A percentile compares a stretch with the other conserved stretches of the same genome.
Conservation (phyloP, 805 yeast species). For the Phaffomyces thermotolerans region DNA sequence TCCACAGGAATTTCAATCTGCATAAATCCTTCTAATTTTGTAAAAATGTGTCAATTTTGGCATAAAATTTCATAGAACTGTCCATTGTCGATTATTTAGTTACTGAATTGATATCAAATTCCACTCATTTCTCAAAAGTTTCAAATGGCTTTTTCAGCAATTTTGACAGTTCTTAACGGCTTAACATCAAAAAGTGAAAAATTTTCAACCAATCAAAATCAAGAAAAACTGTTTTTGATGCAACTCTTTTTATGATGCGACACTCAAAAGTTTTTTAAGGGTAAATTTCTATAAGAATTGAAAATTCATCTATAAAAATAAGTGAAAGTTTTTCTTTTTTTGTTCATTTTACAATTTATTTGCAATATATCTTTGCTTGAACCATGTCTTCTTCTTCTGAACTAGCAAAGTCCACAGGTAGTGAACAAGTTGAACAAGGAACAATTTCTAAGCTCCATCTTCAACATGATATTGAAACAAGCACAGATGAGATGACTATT, state of each 20-base stretch:
- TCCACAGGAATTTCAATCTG: slow-evolving; percentile 1
- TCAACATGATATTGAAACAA: not conserved
- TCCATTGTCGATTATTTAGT: not conserved
- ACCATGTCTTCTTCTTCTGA: too few relatives aligned
- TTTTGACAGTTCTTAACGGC: not conserved
- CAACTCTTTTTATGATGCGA: too few relatives aligned
- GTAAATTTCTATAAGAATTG: too few relatives aligned
- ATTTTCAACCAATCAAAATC: not conserved
- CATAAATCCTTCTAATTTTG: slow-evolving; percentile 1
- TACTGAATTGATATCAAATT: not conserved
- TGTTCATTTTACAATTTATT: too few relatives aligned
- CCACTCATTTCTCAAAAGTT: not conserved
- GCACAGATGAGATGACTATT: not conserved
- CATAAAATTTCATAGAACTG: not conserved
- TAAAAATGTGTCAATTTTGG: slow-evolving; percentile 1
- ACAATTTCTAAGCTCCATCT: not conserved
- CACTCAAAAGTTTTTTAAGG: too few relatives aligned
- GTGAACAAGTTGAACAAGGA: not conserved
- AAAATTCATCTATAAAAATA: too few relatives aligned
- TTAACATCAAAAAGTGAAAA: not conserved
- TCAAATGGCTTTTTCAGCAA: not conserved
- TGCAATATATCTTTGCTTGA: too few relatives aligned
- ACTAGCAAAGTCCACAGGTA: not conserved
- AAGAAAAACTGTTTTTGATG: not conserved
- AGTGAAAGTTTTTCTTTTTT: too few relatives aligned